These are phyloP conservation scores for Pseudocercospora pini-densiflorae DNA, from an alignment of 2,329 filamentous ascomycete species.

Conservation along the genomic window DNA sequence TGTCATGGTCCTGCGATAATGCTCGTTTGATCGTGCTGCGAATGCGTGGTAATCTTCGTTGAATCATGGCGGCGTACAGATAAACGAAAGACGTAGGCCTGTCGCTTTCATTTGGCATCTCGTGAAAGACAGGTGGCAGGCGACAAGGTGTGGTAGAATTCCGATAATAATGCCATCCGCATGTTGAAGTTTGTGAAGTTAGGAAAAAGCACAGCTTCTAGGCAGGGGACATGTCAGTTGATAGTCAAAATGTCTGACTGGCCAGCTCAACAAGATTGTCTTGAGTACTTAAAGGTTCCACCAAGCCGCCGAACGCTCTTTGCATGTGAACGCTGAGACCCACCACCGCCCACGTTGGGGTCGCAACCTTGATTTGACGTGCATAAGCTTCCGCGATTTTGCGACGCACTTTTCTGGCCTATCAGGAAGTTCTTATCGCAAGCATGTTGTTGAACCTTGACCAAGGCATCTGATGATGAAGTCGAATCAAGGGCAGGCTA, in stretches of 20 bases:
- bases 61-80: constrained; percentile 58
- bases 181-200: background rate
- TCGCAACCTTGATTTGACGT: constrained; percentile 13
- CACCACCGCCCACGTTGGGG: constrained; percentile 16
- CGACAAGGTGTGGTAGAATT: background rate
- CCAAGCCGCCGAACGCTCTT: constrained; percentile 11
- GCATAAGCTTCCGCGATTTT: constrained; percentile 15
- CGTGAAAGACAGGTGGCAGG: constrained; percentile 1
- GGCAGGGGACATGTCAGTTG: background rate
- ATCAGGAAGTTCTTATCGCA: constrained; percentile 12
- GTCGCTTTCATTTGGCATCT: constrained; percentile 1
- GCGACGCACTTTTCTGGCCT: background rate
- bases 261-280: constrained; percentile 3
- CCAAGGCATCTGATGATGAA: background rate
- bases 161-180: background rate
- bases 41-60: constrained; percentile 57
- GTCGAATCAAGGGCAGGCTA: background rate
- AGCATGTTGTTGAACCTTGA: constrained; percentile 13
- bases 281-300: background rate
- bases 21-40: constrained; percentile 51
- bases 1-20: constrained; percentile 15
- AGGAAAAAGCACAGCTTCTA: background rate
- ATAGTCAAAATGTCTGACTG: background rate
- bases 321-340: constrained; percentile 23
- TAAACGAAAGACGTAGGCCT: constrained; percentile 44